phyloP scores from a whole-genome alignment of 2,329 filamentous ascomycete genomes.

The Didymella pinodella region DNA sequence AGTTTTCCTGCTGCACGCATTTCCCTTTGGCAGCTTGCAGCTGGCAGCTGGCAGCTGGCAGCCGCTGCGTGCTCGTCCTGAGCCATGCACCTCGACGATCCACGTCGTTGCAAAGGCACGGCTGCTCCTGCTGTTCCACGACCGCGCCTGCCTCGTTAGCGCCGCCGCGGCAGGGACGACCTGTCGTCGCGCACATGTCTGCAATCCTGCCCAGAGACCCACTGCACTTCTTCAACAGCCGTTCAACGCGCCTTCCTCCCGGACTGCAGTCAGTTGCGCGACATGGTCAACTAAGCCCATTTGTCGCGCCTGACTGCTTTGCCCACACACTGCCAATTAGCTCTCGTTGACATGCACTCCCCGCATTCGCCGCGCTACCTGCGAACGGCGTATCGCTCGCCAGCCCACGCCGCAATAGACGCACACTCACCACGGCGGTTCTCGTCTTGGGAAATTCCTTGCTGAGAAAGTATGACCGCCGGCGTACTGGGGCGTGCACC shows the following conservation, averaged over 20 bases:
- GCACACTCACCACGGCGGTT: slow-evolving; percentile 3
- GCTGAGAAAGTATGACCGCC: slow-evolving; percentile 1
- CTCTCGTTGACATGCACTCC: slow-evolving; percentile 27
- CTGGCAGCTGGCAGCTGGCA: not conserved
- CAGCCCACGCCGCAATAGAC: slow-evolving; percentile 2
- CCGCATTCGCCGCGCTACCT: slow-evolving; percentile 23
- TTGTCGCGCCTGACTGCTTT: slow-evolving; percentile 6
- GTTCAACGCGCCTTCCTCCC: not conserved
- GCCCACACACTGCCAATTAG: not conserved
- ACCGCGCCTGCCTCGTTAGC: slow-evolving; percentile 7
- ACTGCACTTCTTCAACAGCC: not conserved
- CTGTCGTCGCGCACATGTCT: slow-evolving; percentile 2
- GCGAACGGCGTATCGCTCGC: slow-evolving; percentile 14
- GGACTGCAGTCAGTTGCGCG: not conserved
- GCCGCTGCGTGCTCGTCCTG: not conserved
- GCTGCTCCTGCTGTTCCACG: slow-evolving; percentile 4
- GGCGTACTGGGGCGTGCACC: slow-evolving; percentile 5
- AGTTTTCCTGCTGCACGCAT: not conserved
- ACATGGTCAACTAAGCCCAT: not conserved
- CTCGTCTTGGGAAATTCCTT: not conserved
- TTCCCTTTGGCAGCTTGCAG: not conserved
- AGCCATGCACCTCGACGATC: not conserved
- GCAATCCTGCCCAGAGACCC: slow-evolving; percentile 1
- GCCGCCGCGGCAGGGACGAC: slow-evolving; percentile 1
- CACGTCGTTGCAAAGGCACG: not conserved